A percentile compares a stretch with the other conserved stretches of the same genome.
Evolutionary conservation across 2,329 filamentous ascomycete genomes (phyloP).

Genomic region (Xylariaceae sp.): DNA sequence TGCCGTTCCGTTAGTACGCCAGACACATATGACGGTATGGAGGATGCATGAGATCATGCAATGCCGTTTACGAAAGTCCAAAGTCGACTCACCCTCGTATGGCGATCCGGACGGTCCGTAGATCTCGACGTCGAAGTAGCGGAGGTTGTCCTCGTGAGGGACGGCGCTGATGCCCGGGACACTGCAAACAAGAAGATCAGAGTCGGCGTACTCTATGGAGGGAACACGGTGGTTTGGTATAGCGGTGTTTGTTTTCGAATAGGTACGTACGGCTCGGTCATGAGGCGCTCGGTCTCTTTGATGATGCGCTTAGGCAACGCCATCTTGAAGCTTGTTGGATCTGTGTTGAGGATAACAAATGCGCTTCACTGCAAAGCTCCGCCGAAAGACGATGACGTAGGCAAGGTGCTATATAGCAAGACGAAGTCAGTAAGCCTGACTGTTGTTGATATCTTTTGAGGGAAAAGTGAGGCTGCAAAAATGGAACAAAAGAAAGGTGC

Average conservation of each 20-base stretch:
- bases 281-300: slow-evolving; percentile 96
- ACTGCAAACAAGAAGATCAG: slow-evolving; percentile 42
- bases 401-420: not conserved
- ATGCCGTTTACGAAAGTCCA: not conserved
- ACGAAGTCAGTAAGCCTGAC: not conserved
- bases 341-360: too few relatives aligned
- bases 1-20: not conserved
- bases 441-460: not conserved
- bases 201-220: not conserved
- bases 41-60: too few relatives aligned
- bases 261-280: slow-evolving; percentile 80
- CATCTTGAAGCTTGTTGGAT: slow-evolving; percentile 39
- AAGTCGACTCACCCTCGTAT: slow-evolving; percentile 70
- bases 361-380: too few relatives aligned
- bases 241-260: not conserved
- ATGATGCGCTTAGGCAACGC: slow-evolving; percentile 93
- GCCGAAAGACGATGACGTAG: not conserved
- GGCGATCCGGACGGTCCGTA: slow-evolving; percentile 87
- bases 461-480: slow-evolving; percentile 4
- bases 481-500: not conserved
- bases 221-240: not conserved
- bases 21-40: too few relatives aligned
- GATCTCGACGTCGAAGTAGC: slow-evolving; percentile 98
- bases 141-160: slow-evolving; percentile 93
- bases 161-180: slow-evolving; percentile 94